Percentiles rank a stretch among this genome's conserved stretches.
Evolutionary conservation across 179 eudicot species (phyloP).

Genomic region (Drosera spatulata): DNA sequence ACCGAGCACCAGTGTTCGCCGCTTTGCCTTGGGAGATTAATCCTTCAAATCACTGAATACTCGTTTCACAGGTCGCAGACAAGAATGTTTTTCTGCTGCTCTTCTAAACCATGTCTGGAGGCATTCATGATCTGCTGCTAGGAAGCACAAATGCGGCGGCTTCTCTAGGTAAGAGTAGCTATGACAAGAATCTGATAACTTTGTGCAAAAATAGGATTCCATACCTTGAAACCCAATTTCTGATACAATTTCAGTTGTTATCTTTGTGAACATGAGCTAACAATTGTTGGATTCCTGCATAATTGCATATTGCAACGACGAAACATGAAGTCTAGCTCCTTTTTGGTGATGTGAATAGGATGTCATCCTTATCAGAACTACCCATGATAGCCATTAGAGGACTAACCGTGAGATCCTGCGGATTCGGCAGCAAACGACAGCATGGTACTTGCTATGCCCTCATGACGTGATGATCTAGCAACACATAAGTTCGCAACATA

Average conservation of each 20-base stretch:
- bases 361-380: neutral
- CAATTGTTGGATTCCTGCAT: slow-evolving; percentile 51
- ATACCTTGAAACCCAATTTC: too few species aligned
- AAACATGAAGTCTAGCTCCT: neutral
- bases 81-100: too few species aligned
- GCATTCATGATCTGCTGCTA: too few species aligned
- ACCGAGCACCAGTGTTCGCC: too few species aligned
- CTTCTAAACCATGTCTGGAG: too few species aligned
- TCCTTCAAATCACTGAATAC: too few species aligned
- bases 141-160: too few species aligned
- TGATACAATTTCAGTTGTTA: slow-evolving; percentile 13
- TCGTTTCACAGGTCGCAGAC: too few species aligned
- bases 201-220: too few species aligned
- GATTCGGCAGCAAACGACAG: slow-evolving; percentile 45
- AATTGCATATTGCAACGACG: neutral
- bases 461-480: slow-evolving; percentile 62
- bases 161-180: too few species aligned
- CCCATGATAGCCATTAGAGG: neutral
- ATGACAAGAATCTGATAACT: too few species aligned
- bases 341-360: neutral
- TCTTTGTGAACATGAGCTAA: slow-evolving; percentile 59
- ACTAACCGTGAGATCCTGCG: slow-evolving; percentile 46
- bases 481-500: slow-evolving; percentile 68
- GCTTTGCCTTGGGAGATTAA: too few species aligned
- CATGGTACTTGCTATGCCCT: slow-evolving; percentile 75